Conservation (phyloP, 345 rosid genomes). For the Combretum micranthum region DNA sequence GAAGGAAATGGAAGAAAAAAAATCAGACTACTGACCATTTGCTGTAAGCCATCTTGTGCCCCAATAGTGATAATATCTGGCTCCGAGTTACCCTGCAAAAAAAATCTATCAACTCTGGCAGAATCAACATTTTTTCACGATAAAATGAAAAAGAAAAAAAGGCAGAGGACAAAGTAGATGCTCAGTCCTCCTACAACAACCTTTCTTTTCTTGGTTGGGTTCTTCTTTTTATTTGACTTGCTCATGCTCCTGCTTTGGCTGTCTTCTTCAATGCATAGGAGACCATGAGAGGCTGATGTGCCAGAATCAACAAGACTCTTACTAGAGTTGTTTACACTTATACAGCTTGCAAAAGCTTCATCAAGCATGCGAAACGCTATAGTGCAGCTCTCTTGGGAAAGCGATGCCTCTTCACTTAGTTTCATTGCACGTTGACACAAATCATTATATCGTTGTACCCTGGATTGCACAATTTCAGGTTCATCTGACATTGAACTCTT, state of each 20-base stretch:
- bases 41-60: constrained; percentile 46
- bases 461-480: constrained; percentile 36
- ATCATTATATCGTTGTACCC: constrained; percentile 44
- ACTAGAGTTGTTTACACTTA: constrained; percentile 30
- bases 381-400: constrained; percentile 43
- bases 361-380: constrained; percentile 34
- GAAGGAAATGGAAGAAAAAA: constrained; percentile 10
- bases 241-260: constrained; percentile 25
- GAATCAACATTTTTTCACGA: constrained; percentile 1
- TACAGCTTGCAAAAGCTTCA: constrained; percentile 37
- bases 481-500: constrained; percentile 28
- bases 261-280: constrained; percentile 42
- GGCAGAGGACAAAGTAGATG: background rate
- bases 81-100: constrained; percentile 37
- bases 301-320: constrained; percentile 38
- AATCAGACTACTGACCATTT: constrained; percentile 29
- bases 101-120: background rate
- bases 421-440: constrained; percentile 38
- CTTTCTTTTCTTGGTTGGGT: constrained; percentile 50
- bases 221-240: constrained; percentile 49
- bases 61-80: constrained; percentile 32
- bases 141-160: background rate
- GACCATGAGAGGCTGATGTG: constrained; percentile 30
- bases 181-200: constrained; percentile 11
- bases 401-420: constrained; percentile 50